Evolutionary conservation across 2,329 filamentous ascomycete species (phyloP), one percentile per base, ranked within the genome.

Genomic region (Botryotinia convoluta): DNA sequence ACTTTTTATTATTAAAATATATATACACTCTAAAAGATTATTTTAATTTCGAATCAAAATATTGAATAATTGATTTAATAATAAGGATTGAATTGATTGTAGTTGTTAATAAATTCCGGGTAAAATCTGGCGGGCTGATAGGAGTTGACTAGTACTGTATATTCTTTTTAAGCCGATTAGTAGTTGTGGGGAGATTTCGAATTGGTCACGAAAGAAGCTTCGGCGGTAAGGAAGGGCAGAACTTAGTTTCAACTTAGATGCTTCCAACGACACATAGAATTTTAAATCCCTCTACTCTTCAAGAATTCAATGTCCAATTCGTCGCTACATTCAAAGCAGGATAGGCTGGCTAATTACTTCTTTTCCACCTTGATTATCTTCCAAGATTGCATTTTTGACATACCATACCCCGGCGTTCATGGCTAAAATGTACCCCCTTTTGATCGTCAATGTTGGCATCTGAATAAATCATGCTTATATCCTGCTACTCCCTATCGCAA

Each of bases 281-380:
- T n/a, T 16, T 0, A 51, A 51, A 1, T 7, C 4, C 1, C 14
- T 29, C 51, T 29, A 54, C 6, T 29, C n/a, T 54, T 54, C n/a
- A 54, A 16, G 48, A n/a, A 29, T 54, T 29, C n/a, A 29, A 54
- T 16, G 1, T 29, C 6, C 0, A 29, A 1, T 9, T 16, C 8
- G 1, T 54, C 51, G 29, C 14, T 18, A 18, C 4, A 0, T 4
- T 54, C 12, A 54, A n/a, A 54, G 14, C 5, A n/a, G 5, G 0
- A n/a, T n/a, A n/a, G 10, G 16, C 4, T n/a, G 0, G 10, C 5
- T 14, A 7, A 51, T 14, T 1, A n/a, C 1, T 7, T n/a, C 10
- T 54, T 29, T 54, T 29, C 14, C 14, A 29, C 14, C 51, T 54
- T 29, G 14, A 8, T 29, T 18, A 0, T 29, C 12, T 5, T 54